phyloP scores from a whole-genome alignment of 768 basidiomycete species.

The Boletus insuetus region DNA sequence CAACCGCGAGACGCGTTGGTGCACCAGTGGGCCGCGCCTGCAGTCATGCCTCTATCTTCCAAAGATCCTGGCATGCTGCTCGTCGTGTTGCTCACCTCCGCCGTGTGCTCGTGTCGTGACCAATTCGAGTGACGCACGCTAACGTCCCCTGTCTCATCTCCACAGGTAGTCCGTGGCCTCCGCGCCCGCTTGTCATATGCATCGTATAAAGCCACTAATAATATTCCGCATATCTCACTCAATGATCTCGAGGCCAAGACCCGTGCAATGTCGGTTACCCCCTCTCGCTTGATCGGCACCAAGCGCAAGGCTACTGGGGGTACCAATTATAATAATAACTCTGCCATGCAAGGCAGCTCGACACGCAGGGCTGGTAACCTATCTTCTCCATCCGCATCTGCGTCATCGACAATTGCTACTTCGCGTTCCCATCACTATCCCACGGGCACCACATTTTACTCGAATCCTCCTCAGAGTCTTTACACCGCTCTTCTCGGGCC shows the following conservation, averaged over 20 bases:
- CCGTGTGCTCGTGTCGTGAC: conserved; percentile 8
- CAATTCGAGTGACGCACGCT: conserved; percentile 15
- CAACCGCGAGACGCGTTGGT: conserved; percentile 48
- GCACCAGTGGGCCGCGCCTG: conserved; percentile 23
- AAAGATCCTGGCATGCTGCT: conserved; percentile 1
- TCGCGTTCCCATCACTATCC: conserved; percentile 46
- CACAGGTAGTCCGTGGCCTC: conserved; percentile 75
- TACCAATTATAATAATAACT: conserved; percentile 50
- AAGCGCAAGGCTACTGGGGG: conserved; percentile 49
- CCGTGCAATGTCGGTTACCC: conserved; percentile 41
- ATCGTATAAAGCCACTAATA: conserved; percentile 78
- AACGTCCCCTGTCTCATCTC: conserved; percentile 30
- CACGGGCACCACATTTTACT: conserved; percentile 34
- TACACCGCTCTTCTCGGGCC: conserved; percentile 75
- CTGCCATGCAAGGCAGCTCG: conserved; percentile 45
- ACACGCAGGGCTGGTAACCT: conserved; percentile 45
- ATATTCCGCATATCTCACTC: conserved; percentile 61
- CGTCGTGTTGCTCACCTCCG: background rate
- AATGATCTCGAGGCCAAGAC: conserved; percentile 70
- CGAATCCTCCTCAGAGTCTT: conserved; percentile 54
- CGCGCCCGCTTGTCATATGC: conserved; percentile 81
- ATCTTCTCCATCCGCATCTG: conserved; percentile 34
- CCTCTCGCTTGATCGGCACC: conserved; percentile 53
- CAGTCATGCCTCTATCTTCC: conserved; percentile 3
- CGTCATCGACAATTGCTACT: conserved; percentile 26